Evolutionary conservation across 1,284 basidiomycete genomes (phyloP), one percentile per base, ranked within the genome.

Genomic region (Trichosporon faecale): DNA sequence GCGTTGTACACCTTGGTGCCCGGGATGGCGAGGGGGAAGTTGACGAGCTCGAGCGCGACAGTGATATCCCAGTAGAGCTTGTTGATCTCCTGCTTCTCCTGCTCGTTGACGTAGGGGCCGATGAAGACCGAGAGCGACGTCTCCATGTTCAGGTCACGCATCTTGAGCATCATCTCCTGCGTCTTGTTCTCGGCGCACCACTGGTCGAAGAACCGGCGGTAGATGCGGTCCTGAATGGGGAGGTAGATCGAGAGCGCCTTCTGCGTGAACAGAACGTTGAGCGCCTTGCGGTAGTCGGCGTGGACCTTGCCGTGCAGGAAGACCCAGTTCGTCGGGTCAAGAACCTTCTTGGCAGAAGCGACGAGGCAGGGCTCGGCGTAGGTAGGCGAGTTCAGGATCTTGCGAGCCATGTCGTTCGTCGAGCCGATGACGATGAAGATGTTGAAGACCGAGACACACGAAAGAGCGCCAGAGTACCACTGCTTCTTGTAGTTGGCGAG

Each of bases 351-450:
- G 67, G 94, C 97, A 9, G 94, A 93, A 75, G 95, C 88, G 49
- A 98, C 94, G 21, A 99, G 89, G 82, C 94, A 97, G 4, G 96
- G 96, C 82, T 96, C 94, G 64, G 95, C 91, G 78, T 91, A 90
- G 25, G 85, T 88, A 5, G 94, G 94, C 21, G 93, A 94, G 86
- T 97, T 96, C 79, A 98, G 86, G 76, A 97, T 95, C 84, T 95
- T 96, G 76, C 95, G 91, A 6, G 94, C 87, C 83, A 89, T 93
- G 76, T 95, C 90, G 78, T 94, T 97, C 3, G 91, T 91, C 14
- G 95, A 93, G 25, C 94, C 93, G 88, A 97, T 95, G 76, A 98
- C 95, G 80, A 98, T 97, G 84, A 97, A 98, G 77, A 98, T 96
- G 85, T 98, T 95, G 86, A 98, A 98, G 3, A 98, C 95, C 77